phyloP scores from a whole-genome alignment of 1,284 basidiomycete species.

The Pseudozyma sp. region DNA sequence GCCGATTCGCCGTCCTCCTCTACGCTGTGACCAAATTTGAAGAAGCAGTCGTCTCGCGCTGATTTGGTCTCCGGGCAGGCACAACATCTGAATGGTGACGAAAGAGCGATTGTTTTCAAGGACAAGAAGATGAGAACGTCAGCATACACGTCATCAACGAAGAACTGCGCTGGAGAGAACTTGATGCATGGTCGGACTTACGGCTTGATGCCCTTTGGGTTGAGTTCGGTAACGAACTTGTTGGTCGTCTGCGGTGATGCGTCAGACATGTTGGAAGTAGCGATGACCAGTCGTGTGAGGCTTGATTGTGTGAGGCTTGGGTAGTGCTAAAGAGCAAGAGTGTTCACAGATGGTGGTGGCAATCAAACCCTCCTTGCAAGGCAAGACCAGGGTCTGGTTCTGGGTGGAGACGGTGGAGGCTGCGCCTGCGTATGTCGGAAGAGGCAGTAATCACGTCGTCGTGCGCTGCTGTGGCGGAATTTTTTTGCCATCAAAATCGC shows the following conservation, averaged over 20 bases:
- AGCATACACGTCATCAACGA: not conserved
- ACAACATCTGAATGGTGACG: slow-evolving; percentile 75
- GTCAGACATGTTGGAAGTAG: slow-evolving; percentile 22
- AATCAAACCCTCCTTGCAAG: not conserved
- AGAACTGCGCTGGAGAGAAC: no score
- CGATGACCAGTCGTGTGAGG: not conserved
- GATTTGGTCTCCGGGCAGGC: slow-evolving; percentile 95
- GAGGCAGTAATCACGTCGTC: slow-evolving; percentile 34
- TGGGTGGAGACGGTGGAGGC: not conserved
- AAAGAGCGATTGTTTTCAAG: not conserved
- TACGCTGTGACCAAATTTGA: slow-evolving; percentile 75
- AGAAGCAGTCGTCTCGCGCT: slow-evolving; percentile 90
- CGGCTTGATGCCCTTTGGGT: slow-evolving; percentile 91
- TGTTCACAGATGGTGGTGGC: slow-evolving; percentile 1
- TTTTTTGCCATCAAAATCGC: not conserved
- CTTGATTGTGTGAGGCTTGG: no score
- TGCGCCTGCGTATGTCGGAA: not conserved
- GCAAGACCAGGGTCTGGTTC: not conserved
- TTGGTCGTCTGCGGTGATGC: slow-evolving; percentile 43
- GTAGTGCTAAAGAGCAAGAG: no score
- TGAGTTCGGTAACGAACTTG: slow-evolving; percentile 72
- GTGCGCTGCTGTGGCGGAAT: slow-evolving; percentile 30
- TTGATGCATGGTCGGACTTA: slow-evolving; percentile 71
- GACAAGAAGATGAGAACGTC: no score
- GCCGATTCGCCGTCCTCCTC: slow-evolving; percentile 74